Base-by-base conservation (phyloP, 768 basidiomycete genomes). In the Tricholoma furcatifolium region DNA sequence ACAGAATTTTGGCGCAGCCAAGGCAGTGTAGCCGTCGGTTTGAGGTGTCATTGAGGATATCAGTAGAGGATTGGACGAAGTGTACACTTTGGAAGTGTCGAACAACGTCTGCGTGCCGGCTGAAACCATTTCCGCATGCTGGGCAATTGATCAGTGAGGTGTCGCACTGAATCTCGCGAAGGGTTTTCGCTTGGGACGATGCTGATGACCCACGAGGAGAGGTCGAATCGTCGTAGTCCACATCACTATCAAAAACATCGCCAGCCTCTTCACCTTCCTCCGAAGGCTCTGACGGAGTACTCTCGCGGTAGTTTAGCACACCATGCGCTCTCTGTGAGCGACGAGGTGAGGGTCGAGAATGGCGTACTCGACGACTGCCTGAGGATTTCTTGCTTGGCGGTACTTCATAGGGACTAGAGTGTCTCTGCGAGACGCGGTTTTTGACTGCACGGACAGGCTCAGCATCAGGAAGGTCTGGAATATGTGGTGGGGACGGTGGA, bases 1-100 rank as follows among this genome's bases (percentile, higher is more conserved):
- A 49, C 36, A 58, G n/a, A 3, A 57, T 54, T 41, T 57, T 57
- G 15, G 42, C 42, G 38, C 56, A 58, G 18, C 52, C 53, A 2
- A 54, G 49, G 41, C 56, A 57, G 18, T 50, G 53, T n/a, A 47
- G 21, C 11, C 56, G 52, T 17, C 51, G 54, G 14, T 3, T 15
- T 7, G 56, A 54, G n/a, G 34, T 51, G 40, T 54, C 56, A 40
- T 47, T 40, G 7, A 54, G 45, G 10, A 57, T 54, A 36, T 58
- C 52, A 6, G n/a, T 53, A 17, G 47, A 34, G 2, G 52, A 38
- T 30, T 54, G 46, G 15, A 38, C 21, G 5, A 42, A 6, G 17
- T 58, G 52, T 14, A 57, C 51, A 17, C 44, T 54, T 41, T 31
- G 8, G 35, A 35, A 50, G n/a, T 58, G 56, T 42, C 56, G 36